Evolutionary conservation across 2,329 filamentous ascomycete species (phyloP).

Genomic region (Stagonosporopsis cucurbitacearum): DNA sequence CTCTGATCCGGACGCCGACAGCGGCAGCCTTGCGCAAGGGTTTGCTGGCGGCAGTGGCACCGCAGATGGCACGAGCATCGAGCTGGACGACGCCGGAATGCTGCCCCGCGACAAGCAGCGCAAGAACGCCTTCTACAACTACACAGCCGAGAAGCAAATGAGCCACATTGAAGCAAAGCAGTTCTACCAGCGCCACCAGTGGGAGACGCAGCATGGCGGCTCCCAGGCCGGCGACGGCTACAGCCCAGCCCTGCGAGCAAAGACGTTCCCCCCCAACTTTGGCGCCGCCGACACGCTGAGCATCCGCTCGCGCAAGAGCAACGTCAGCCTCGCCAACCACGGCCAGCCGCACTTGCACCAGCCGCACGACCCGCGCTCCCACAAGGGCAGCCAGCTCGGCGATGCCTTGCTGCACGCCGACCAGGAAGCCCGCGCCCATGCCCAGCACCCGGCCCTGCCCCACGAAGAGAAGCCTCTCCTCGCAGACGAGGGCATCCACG

Average conservation of each 20-base stretch:
- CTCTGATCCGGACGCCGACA: constrained; percentile 36
- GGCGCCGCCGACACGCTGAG: constrained; percentile 48
- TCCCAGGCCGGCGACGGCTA: constrained; percentile 48
- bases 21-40: constrained; percentile 18
- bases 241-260: constrained; percentile 53
- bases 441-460: constrained; percentile 58
- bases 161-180: constrained; percentile 93
- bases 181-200: constrained; percentile 89
- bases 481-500: constrained; percentile 62
- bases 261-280: constrained; percentile 53
- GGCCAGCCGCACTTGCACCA: constrained; percentile 41
- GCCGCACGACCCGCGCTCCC: constrained; percentile 35
- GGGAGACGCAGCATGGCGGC: constrained; percentile 60
- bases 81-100: constrained; percentile 44
- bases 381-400: constrained; percentile 24
- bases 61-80: constrained; percentile 31
- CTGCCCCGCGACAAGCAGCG: constrained; percentile 61
- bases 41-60: constrained; percentile 30
- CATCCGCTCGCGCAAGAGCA: constrained; percentile 52
- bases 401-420: constrained; percentile 55
- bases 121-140: constrained; percentile 90
- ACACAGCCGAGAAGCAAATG: constrained; percentile 91
- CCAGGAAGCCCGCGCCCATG: constrained; percentile 56
- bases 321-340: constrained; percentile 39
- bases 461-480: constrained; percentile 64